phyloP scores from a whole-genome alignment of 2,329 filamentous ascomycete genomes.

The Aspergillus sp. region DNA sequence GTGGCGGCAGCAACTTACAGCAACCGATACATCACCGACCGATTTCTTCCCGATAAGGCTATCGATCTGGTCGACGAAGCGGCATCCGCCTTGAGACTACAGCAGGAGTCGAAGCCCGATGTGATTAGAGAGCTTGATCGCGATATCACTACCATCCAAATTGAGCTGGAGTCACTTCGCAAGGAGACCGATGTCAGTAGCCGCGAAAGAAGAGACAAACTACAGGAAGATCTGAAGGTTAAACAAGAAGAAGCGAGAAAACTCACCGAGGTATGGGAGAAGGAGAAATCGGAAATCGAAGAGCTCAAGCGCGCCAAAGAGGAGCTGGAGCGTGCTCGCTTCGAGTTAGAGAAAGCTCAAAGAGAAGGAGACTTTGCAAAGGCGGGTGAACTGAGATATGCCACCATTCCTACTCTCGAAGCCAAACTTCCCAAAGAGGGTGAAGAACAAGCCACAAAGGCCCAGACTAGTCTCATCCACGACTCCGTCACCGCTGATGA shows the following conservation, averaged over 20 bases:
- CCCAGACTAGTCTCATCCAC: constrained; percentile 69
- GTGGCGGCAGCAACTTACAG: constrained; percentile 90
- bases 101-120: constrained; percentile 96
- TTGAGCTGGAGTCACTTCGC: constrained; percentile 88
- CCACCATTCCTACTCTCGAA: constrained; percentile 80
- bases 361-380: constrained; percentile 83
- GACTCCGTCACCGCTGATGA: constrained; percentile 95
- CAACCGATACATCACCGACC: constrained; percentile 94
- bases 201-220: constrained; percentile 80
- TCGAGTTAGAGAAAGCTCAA: constrained; percentile 85
- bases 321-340: constrained; percentile 79
- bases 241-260: constrained; percentile 75
- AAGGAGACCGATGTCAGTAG: constrained; percentile 93
- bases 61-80: constrained; percentile 97
- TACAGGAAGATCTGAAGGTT: constrained; percentile 73
- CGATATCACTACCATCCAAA: constrained; percentile 95
- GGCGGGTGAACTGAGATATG: constrained; percentile 88
- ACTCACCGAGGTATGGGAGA: constrained; percentile 84
- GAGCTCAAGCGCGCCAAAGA: constrained; percentile 83
- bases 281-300: constrained; percentile 82
- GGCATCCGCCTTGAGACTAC: constrained; percentile 81
- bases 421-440: constrained; percentile 76
- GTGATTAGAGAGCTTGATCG: constrained; percentile 90
- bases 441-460: constrained; percentile 46
- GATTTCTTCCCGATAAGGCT: constrained; percentile 94